Percentiles rank a stretch among this genome's conserved stretches.
phyloP scores from a whole-genome alignment of 169 alveolate species.

The Besnoitia besnoiti region DNA sequence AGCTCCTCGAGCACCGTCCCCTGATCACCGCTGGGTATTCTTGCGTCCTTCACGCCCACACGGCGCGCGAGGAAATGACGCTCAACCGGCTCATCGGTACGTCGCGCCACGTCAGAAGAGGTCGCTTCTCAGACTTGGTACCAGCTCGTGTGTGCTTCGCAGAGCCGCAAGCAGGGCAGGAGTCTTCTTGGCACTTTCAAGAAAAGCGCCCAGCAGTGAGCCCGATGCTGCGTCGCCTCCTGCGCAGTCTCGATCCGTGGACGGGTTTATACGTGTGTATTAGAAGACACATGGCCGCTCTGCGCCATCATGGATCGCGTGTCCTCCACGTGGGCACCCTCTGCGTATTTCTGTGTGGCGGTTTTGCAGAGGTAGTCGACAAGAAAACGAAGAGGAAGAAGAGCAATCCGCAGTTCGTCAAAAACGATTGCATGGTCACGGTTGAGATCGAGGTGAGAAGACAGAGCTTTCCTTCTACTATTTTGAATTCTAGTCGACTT shows the following conservation, averaged over 20 bases:
- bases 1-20: conserved; percentile 92
- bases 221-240: no score
- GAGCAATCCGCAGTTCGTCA: conserved; percentile 75
- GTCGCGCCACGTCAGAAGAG: not conserved
- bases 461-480: no score
- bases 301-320: no score
- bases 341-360: not conserved
- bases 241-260: no score
- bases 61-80: conserved; percentile 79
- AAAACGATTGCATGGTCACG: conserved; percentile 74
- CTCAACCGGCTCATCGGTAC: conserved; percentile 73
- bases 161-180: no score
- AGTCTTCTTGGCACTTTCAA: no score
- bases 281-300: no score
- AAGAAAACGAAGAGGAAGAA: conserved; percentile 74
- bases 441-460: conserved; percentile 72
- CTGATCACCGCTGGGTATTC: conserved; percentile 94
- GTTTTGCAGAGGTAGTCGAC: conserved; percentile 69
- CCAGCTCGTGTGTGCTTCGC: no score
- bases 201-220: no score
- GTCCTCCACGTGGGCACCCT: not conserved
- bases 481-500: no score
- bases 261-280: no score
- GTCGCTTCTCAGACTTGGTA: no score
- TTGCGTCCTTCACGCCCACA: conserved; percentile 89